Conservation (phyloP, 345 rosid species). For the Lepidium sativum region DNA sequence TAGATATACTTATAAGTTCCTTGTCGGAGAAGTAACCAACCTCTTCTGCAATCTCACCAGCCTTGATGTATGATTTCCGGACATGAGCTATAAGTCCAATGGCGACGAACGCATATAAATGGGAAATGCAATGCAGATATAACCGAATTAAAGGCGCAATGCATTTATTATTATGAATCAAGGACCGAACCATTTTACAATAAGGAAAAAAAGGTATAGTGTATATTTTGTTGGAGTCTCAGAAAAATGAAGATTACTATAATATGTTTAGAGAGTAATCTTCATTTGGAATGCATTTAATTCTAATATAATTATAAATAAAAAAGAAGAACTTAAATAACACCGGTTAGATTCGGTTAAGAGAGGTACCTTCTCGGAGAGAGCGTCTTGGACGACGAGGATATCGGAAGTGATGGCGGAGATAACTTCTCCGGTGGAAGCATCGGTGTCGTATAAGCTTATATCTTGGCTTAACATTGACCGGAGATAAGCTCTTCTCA, state of each 20-base stretch:
- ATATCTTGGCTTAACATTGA: slow-evolving; percentile 86
- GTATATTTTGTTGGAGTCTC: background rate
- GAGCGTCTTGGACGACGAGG: slow-evolving; percentile 84
- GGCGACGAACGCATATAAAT: slow-evolving; percentile 48
- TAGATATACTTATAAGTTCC: too few species aligned
- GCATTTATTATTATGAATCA: slow-evolving; percentile 25
- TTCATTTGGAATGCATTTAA: background rate
- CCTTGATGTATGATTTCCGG: slow-evolving; percentile 73
- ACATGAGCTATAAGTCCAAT: slow-evolving; percentile 62
- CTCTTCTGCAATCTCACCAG: slow-evolving; percentile 88
- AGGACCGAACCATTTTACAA: background rate
- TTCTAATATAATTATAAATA: background rate
- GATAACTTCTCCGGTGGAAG: slow-evolving; percentile 87
- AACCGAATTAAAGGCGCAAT: slow-evolving; percentile 18
- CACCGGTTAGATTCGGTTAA: background rate
- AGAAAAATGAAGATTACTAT: background rate
- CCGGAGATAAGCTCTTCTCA: slow-evolving; percentile 78
- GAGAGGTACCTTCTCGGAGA: slow-evolving; percentile 77
- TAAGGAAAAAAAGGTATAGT: background rate
- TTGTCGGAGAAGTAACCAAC: slow-evolving; percentile 20
- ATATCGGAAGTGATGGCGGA: slow-evolving; percentile 82
- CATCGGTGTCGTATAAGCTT: slow-evolving; percentile 77
- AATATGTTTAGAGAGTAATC: background rate
- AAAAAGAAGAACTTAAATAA: background rate
- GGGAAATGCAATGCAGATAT: slow-evolving; percentile 25